These are phyloP conservation scores for Citrus australasica DNA, from an alignment of 345 rosid species.

Conservation along the genomic window DNA sequence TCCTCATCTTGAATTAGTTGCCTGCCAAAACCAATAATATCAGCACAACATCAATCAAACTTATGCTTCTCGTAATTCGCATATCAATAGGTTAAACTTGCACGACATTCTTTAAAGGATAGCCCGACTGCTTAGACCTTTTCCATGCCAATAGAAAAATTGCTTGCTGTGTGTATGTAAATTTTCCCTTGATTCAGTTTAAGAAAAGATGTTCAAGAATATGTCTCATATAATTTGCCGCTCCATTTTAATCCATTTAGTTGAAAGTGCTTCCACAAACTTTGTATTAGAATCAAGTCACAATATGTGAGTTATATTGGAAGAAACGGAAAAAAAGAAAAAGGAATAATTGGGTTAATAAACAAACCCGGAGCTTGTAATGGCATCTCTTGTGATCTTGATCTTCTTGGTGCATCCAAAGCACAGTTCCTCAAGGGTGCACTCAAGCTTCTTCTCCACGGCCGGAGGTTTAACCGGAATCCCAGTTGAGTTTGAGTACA, in stretches of 20 bases:
- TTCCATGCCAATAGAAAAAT: too few species aligned
- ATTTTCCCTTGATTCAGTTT: too few species aligned
- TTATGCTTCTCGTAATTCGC: not conserved
- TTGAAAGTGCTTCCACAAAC: too few species aligned
- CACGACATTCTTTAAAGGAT: too few species aligned
- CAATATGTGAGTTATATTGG: not conserved
- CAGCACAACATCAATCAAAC: not conserved
- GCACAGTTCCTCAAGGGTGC: conserved; percentile 88
- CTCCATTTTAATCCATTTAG: not conserved
- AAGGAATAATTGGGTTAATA: not conserved
- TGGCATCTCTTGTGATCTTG: conserved; percentile 69
- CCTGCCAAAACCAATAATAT: conserved; percentile 22
- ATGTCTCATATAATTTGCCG: not conserved
- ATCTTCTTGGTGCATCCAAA: conserved; percentile 75
- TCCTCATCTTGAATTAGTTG: conserved; percentile 57
- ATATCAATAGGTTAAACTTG: too few species aligned
- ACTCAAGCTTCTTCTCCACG: conserved; percentile 52
- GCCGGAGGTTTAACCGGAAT: conserved; percentile 52
- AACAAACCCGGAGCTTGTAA: conserved; percentile 59
- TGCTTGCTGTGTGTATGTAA: too few species aligned
- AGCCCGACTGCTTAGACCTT: too few species aligned
- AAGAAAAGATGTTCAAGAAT: not conserved
- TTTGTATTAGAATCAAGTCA: not conserved
- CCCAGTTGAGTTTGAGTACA: conserved; percentile 70
- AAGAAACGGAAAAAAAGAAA: not conserved